Evolutionary conservation across 1,284 basidiomycete genomes (phyloP).

Genomic region (Sporisorium reilianum): DNA sequence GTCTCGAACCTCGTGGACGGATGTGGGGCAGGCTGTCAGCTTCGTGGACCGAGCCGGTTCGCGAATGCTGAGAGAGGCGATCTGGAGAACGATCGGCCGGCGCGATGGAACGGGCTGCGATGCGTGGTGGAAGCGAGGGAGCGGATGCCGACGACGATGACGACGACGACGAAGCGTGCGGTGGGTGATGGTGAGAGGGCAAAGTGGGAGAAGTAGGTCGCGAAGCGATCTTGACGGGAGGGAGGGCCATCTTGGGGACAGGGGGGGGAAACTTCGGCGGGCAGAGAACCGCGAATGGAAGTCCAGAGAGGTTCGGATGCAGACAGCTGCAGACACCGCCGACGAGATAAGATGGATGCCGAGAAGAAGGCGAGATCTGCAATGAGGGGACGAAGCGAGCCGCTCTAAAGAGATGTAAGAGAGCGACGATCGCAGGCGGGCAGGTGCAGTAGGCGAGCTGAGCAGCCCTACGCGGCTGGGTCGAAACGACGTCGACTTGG

Average conservation of each 20-base stretch:
- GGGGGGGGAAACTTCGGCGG: neutral
- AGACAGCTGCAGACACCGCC: neutral
- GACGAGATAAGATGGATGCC: slow-evolving; percentile 20
- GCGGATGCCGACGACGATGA: slow-evolving; percentile 21
- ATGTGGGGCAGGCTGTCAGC: slow-evolving; percentile 24
- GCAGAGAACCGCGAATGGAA: slow-evolving; percentile 6
- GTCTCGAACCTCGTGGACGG: slow-evolving; percentile 31
- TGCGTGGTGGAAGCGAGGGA: slow-evolving; percentile 33
- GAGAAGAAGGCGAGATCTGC: slow-evolving; percentile 15
- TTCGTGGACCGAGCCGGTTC: slow-evolving; percentile 34
- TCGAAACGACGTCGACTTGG: slow-evolving; percentile 9
- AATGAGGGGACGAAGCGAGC: slow-evolving; percentile 2
- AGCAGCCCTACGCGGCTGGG: slow-evolving; percentile 5
- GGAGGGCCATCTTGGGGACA: slow-evolving; percentile 23
- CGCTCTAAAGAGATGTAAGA: no score
- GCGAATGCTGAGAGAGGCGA: slow-evolving; percentile 31
- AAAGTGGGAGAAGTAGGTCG: slow-evolving; percentile 35
- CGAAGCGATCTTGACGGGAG: slow-evolving; percentile 46
- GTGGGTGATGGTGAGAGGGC: slow-evolving; percentile 23
- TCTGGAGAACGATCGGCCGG: slow-evolving; percentile 42
- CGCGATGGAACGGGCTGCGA: slow-evolving; percentile 40
- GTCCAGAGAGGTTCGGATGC: slow-evolving; percentile 7
- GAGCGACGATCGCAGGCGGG: neutral
- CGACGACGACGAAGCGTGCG: slow-evolving; percentile 9
- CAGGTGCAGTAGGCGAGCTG: neutral